Evolutionary conservation across 371 early-diverging fungal genomes (phyloP).

Genomic region (Blyttiomyces sp.): DNA sequence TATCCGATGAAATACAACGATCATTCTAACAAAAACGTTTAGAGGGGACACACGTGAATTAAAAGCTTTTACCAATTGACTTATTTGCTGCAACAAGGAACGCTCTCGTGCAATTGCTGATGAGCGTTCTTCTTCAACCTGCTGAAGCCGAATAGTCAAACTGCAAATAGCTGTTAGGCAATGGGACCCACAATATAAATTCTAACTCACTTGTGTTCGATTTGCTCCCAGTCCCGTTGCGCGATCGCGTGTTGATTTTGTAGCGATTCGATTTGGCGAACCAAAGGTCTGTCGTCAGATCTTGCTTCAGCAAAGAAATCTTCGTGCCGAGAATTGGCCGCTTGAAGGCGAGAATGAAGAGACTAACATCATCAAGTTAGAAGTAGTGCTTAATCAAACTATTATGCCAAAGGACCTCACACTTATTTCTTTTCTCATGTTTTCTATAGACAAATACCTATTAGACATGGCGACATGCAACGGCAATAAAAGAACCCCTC

Average conservation of each 20-base stretch:
- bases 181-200: too few species aligned
- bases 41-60: background rate
- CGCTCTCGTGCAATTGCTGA: slow-evolving; percentile 34
- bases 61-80: background rate
- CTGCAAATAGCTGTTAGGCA: slow-evolving; percentile 17
- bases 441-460: slow-evolving; percentile 32
- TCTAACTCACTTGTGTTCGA: slow-evolving; percentile 61
- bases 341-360: slow-evolving; percentile 58
- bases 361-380: slow-evolving; percentile 14
- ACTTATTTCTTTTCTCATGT: slow-evolving; percentile 51
- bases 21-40: slow-evolving; percentile 13
- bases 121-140: slow-evolving; percentile 45
- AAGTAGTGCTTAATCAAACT: background rate
- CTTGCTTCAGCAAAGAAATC: slow-evolving; percentile 51
- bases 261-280: slow-evolving; percentile 66
- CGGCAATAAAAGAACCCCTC: background rate
- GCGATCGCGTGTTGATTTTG: slow-evolving; percentile 63
- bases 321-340: slow-evolving; percentile 57
- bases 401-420: slow-evolving; percentile 23
- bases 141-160: slow-evolving; percentile 46
- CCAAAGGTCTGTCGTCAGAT: slow-evolving; percentile 59
- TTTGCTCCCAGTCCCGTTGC: slow-evolving; percentile 60
- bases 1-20: slow-evolving; percentile 23
- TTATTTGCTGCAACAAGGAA: background rate
- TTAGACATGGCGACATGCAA: background rate